Evolutionary conservation across 768 basidiomycete species (phyloP).

Genomic region (Tubosaeta brunneosetosa): DNA sequence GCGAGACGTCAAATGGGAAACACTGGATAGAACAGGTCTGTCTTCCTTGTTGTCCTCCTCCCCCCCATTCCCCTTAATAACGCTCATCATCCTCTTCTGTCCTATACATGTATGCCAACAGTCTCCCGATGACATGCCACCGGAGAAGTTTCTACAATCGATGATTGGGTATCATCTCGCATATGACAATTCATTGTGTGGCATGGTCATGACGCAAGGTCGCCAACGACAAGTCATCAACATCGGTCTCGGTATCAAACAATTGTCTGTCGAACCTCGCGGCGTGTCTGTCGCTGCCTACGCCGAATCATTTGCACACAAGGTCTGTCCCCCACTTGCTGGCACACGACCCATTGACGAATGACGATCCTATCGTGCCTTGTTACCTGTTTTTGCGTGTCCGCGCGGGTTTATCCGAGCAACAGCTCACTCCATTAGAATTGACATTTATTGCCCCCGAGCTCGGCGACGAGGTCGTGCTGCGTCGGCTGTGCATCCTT

Average conservation of each 20-base stretch:
- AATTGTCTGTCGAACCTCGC: conserved; percentile 56
- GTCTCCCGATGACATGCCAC: conserved; percentile 57
- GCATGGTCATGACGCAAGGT: conserved; percentile 86
- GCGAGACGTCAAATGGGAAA: conserved; percentile 56
- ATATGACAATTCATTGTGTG: conserved; percentile 63
- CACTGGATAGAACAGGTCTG: conserved; percentile 79
- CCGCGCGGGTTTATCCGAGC: background rate
- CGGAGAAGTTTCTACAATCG: conserved; percentile 61
- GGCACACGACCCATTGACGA: background rate
- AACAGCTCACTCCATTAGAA: conserved; percentile 48
- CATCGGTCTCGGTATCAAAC: conserved; percentile 77
- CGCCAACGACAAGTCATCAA: conserved; percentile 70
- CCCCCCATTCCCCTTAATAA: background rate
- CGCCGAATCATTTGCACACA: conserved; percentile 69
- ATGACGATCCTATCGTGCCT: background rate
- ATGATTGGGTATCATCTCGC: conserved; percentile 79
- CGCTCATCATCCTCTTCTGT: background rate
- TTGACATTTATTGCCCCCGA: conserved; percentile 47
- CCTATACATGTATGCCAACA: conserved; percentile 14
- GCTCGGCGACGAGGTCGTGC: conserved; percentile 55
- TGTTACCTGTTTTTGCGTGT: background rate
- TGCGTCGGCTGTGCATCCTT: conserved; percentile 72
- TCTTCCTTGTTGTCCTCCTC: conserved; percentile 1
- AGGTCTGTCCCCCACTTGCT: conserved; percentile 41
- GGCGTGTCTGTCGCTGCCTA: conserved; percentile 59